phyloP scores from a whole-genome alignment of 2,329 filamentous ascomycete genomes.

The Ceratocystis ficicola region DNA sequence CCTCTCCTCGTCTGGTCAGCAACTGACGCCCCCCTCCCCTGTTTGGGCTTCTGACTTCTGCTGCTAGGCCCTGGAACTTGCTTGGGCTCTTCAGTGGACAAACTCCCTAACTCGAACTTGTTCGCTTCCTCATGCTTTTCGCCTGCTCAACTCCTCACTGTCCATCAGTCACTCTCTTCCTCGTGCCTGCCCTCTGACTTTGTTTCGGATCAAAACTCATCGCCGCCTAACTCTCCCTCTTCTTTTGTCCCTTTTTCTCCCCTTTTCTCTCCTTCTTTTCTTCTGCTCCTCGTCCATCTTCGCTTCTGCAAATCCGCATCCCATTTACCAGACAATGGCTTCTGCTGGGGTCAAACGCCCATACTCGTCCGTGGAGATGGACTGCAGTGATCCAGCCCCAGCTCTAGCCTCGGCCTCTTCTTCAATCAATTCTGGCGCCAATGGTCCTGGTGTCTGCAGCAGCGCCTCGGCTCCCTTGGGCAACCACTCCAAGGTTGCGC shows the following conservation, averaged over 20 bases:
- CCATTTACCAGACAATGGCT: slow-evolving; percentile 23
- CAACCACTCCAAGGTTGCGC: slow-evolving; percentile 21
- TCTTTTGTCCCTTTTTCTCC: neutral
- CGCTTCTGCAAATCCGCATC: neutral
- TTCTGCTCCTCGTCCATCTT: neutral
- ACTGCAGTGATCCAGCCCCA: slow-evolving; percentile 25
- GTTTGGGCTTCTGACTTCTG: no score
- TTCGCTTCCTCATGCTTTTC: neutral
- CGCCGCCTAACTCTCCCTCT: neutral
- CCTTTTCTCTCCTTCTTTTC: neutral
- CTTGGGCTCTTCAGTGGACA: no score
- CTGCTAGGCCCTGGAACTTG: no score
- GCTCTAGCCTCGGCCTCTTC: slow-evolving; percentile 1
- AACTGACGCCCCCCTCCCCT: no score
- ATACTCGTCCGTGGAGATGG: slow-evolving; percentile 29
- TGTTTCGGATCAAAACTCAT: no score
- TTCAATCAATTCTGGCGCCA: slow-evolving; percentile 1
- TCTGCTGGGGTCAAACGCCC: slow-evolving; percentile 35
- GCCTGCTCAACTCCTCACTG: no score
- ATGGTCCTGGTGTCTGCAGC: slow-evolving; percentile 8
- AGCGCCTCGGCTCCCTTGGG: neutral
- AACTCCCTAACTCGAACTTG: neutral
- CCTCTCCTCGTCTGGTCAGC: no score
- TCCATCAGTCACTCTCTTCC: no score
- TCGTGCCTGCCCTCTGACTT: no score